A percentile compares a stretch with the other conserved stretches of the same genome.
phyloP scores from a whole-genome alignment of 768 basidiomycete species.

The Mycena kentingensis region DNA sequence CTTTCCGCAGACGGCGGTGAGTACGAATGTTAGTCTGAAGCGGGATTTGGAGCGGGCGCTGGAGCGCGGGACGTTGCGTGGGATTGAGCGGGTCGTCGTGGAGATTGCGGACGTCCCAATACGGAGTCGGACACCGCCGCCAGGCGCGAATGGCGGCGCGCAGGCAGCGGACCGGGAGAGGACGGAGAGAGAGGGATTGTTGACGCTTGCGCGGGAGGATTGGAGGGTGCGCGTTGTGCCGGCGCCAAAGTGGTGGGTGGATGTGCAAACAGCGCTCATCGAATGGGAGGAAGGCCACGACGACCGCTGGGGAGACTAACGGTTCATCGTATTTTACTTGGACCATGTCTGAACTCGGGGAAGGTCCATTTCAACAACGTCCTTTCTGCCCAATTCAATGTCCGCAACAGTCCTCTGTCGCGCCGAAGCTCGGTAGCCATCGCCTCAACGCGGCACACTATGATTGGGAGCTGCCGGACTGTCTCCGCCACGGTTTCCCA shows the following conservation, averaged over 20 bases:
- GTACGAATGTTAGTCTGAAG: background rate
- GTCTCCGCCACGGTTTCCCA: conserved; percentile 6
- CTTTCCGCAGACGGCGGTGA: conserved; percentile 11
- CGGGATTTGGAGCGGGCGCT: conserved; percentile 16
- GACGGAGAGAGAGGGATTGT: background rate
- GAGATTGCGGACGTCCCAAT: conserved; percentile 8
- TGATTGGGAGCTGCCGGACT: conserved; percentile 15
- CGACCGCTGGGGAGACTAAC: conserved; percentile 11
- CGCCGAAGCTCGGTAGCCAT: conserved; percentile 2
- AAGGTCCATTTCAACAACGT: conserved; percentile 17
- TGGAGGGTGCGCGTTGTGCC: conserved; percentile 16
- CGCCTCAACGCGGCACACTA: conserved; percentile 12
- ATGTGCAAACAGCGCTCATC: conserved; percentile 7
- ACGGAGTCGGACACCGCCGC: conserved; percentile 15
- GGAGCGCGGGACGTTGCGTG: conserved; percentile 13
- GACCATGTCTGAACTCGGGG: conserved; percentile 12
- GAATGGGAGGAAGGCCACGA: conserved; percentile 18
- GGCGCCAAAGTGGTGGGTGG: conserved; percentile 19
- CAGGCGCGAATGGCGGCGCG: conserved; percentile 1
- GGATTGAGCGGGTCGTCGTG: conserved; percentile 14
- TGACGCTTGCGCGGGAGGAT: conserved; percentile 12
- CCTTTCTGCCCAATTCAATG: conserved; percentile 10
- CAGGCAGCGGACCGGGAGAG: background rate
- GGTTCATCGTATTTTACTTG: conserved; percentile 9
- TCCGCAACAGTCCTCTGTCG: background rate